These are phyloP conservation scores for Aquanectria penicillioides DNA, from an alignment of 2,329 filamentous ascomycete species.

Conservation along the genomic window DNA sequence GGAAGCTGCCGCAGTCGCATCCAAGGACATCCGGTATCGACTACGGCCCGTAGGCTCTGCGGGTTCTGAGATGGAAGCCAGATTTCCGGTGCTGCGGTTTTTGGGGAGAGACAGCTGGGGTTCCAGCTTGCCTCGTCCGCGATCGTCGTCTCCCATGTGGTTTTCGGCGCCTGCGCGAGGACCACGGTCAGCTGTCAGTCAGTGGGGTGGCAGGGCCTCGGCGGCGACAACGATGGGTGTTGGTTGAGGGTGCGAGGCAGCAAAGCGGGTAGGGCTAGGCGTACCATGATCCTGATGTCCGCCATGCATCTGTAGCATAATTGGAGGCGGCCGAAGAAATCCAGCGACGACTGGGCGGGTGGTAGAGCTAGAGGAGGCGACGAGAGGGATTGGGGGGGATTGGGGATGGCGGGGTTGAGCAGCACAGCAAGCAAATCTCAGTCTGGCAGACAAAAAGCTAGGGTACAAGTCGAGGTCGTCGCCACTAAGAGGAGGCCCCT, in stretches of 20 bases:
- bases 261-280: slow-evolving; percentile 27
- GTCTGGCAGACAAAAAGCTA: slow-evolving; percentile 31
- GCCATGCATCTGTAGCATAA: slow-evolving; percentile 57
- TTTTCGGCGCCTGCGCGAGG: slow-evolving; percentile 45
- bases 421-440: slow-evolving; percentile 42
- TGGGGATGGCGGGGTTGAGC: slow-evolving; percentile 39
- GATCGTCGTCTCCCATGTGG: slow-evolving; percentile 47
- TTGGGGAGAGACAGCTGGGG: slow-evolving; percentile 66
- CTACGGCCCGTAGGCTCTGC: slow-evolving; percentile 66
- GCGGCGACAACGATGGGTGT: slow-evolving; percentile 3
- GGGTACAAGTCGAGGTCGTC: slow-evolving; percentile 24
- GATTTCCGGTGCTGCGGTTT: slow-evolving; percentile 73
- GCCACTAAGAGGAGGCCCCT: slow-evolving; percentile 21
- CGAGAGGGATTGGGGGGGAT: slow-evolving; percentile 26
- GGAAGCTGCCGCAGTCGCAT: slow-evolving; percentile 73
- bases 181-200: slow-evolving; percentile 36
- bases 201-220: slow-evolving; percentile 19
- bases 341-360: slow-evolving; percentile 31
- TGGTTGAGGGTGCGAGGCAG: slow-evolving; percentile 8
- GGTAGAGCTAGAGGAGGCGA: slow-evolving; percentile 28
- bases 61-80: slow-evolving; percentile 58
- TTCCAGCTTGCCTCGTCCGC: slow-evolving; percentile 57
- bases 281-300: slow-evolving; percentile 53
- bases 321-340: slow-evolving; percentile 45
- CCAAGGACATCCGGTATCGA: slow-evolving; percentile 79